Percentiles rank a stretch among this genome's conserved stretches.
Conservation (phyloP, 2,329 filamentous ascomycete species). For the Hirsutella minnesotensis region DNA sequence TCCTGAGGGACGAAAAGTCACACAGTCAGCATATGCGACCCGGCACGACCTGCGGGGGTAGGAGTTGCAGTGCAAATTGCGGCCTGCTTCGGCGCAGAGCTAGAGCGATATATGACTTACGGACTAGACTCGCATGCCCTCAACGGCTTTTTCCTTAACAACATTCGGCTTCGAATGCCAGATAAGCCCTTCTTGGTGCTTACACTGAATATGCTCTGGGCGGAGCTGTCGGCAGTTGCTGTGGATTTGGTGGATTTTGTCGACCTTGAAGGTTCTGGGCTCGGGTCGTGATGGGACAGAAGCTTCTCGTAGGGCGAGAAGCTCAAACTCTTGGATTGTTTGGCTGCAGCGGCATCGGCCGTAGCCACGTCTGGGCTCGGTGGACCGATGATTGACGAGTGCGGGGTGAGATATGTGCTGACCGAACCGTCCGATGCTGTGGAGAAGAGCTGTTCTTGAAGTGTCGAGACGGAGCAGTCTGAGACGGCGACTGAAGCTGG, state of each 20-base stretch:
- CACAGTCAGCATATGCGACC: neutral
- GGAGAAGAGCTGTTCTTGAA: slow-evolving; percentile 32
- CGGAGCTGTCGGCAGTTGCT: slow-evolving; percentile 15
- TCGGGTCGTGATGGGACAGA: slow-evolving; percentile 30
- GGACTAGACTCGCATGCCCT: slow-evolving; percentile 18
- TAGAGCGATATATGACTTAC: slow-evolving; percentile 9
- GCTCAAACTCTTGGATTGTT: slow-evolving; percentile 24
- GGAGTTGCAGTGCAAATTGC: too few relatives aligned
- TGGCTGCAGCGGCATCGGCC: slow-evolving; percentile 9
- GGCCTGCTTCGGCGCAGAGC: neutral
- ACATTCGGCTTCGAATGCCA: slow-evolving; percentile 30
- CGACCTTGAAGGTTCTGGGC: slow-evolving; percentile 29
- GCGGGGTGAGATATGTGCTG: slow-evolving; percentile 28
- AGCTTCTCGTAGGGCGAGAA: slow-evolving; percentile 43
- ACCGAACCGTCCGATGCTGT: slow-evolving; percentile 28
- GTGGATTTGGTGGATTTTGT: slow-evolving; percentile 15
- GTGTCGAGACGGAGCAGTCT: slow-evolving; percentile 25
- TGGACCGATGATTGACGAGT: slow-evolving; percentile 26
- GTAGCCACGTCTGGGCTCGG: slow-evolving; percentile 8
- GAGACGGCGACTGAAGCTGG: slow-evolving; percentile 29
- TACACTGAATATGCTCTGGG: slow-evolving; percentile 31
- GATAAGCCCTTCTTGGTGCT: slow-evolving; percentile 32
- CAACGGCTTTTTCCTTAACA: slow-evolving; percentile 26
- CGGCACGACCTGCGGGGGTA: too few relatives aligned
- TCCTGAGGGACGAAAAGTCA: slow-evolving; percentile 22